Percentiles rank a stretch among this genome's conserved stretches.
Conservation (phyloP, 2,329 filamentous ascomycete genomes). For the Colletotrichum navitas region DNA sequence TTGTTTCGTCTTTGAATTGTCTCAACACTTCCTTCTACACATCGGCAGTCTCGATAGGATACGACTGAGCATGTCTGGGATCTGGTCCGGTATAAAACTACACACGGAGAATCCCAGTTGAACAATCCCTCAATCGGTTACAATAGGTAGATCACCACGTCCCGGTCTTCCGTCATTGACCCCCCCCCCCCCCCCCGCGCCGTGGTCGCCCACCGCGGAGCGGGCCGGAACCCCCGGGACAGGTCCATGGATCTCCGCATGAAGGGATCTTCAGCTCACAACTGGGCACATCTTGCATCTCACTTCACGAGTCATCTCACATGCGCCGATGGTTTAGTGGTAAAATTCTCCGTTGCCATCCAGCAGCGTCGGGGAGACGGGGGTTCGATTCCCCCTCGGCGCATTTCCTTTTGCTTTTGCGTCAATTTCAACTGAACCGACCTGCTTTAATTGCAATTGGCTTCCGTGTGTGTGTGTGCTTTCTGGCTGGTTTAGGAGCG, state of each 20-base stretch:
- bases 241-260: accelerated
- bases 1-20: background rate
- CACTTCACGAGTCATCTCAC: background rate
- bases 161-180: background rate
- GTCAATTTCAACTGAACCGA: too few relatives aligned
- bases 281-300: accelerated
- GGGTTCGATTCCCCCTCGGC: constrained; percentile 41
- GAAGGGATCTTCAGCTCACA: background rate
- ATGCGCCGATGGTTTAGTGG: constrained; percentile 41
- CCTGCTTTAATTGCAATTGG: too few relatives aligned
- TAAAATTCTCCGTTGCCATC: constrained; percentile 42
- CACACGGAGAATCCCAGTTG: background rate
- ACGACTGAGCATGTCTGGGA: too few relatives aligned
- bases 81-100: background rate
- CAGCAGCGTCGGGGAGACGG: constrained; percentile 39
- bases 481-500: too few relatives aligned
- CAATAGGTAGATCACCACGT: too few relatives aligned
- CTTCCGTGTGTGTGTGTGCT: too few relatives aligned
- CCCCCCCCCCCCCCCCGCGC: too few relatives aligned
- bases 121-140: background rate
- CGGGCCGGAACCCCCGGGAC: background rate
- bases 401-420: constrained; percentile 5
- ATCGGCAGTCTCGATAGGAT: accelerated
- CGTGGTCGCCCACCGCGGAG: background rate
- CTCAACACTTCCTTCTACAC: background rate